A percentile compares a stretch with the other conserved stretches of the same genome.
These are phyloP conservation scores for Gnomoniopsis smithogilvyi DNA, from an alignment of 2,329 filamentous ascomycete species.

Conservation along the genomic window DNA sequence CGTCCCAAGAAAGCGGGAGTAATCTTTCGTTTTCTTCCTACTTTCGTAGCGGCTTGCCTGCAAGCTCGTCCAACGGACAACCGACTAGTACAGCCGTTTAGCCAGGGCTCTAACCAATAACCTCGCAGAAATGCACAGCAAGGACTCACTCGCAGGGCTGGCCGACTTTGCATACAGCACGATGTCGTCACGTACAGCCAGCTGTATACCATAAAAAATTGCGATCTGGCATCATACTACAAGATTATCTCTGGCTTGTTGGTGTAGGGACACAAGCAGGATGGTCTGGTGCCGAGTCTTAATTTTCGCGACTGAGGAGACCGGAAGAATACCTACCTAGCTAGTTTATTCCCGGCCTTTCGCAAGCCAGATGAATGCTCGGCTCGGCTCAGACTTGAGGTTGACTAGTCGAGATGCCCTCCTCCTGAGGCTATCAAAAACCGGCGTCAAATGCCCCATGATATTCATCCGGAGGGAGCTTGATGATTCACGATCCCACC, in stretches of 20 bases:
- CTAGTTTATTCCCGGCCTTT: not conserved
- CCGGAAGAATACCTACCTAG: not conserved
- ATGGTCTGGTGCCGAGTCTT: no score
- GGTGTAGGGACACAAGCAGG: not conserved
- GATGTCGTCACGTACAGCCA: constrained; percentile 5
- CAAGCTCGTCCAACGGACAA: not conserved
- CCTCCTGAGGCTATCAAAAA: not conserved
- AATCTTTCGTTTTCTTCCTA: not conserved
- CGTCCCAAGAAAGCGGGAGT: not conserved
- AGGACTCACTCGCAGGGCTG: constrained; percentile 3
- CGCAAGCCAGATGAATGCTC: not conserved
- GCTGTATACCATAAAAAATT: not conserved
- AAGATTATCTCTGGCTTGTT: not conserved
- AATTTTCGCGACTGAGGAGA: not conserved
- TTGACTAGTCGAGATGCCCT: not conserved
- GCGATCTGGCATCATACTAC: not conserved
- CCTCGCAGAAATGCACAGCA: not conserved
- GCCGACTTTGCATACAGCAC: not conserved
- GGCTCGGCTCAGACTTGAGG: not conserved
- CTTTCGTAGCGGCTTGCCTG: not conserved
- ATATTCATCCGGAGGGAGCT: not conserved
- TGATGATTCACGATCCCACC: no score
- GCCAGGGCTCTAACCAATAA: not conserved
- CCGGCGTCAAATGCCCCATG: not conserved
- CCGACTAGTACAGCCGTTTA: not conserved